phyloP scores from a whole-genome alignment of 169 alveolate species.

The Plasmodium yoelii region DNA sequence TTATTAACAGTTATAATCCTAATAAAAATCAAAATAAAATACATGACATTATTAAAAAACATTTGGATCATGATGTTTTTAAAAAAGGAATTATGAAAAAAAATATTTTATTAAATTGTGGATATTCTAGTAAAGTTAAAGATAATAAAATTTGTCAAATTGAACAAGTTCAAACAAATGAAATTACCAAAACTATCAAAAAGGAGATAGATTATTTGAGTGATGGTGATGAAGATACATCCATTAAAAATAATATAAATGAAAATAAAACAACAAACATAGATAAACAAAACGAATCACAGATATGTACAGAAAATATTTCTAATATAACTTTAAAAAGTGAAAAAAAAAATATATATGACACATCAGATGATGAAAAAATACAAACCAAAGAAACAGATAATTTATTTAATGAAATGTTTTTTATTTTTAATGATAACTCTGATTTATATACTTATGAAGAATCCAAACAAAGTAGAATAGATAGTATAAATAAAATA shows the following conservation, averaged over 20 bases:
- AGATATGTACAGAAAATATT: background rate
- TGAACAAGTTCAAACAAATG: too few relatives aligned
- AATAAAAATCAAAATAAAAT: background rate
- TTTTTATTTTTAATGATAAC: constrained; percentile 63
- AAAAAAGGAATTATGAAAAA: constrained; percentile 11
- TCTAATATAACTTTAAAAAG: too few relatives aligned
- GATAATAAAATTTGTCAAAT: too few relatives aligned
- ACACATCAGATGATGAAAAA: background rate
- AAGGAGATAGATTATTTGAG: too few relatives aligned
- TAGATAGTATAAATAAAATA: constrained; percentile 17
- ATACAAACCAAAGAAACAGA: constrained; percentile 5
- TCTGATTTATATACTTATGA: constrained; percentile 71
- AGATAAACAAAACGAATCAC: background rate
- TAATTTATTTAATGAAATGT: constrained; percentile 30
- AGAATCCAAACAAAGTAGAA: constrained; percentile 30
- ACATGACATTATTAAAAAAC: constrained; percentile 3
- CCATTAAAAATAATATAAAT: background rate
- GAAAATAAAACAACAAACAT: background rate
- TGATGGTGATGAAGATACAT: background rate
- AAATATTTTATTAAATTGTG: background rate
- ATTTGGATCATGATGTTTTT: constrained; percentile 42
- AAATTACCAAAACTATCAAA: too few relatives aligned
- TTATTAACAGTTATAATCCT: constrained; percentile 7
- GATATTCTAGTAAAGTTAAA: too few relatives aligned
- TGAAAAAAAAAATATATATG: too few relatives aligned